phyloP scores from a whole-genome alignment of 129 eudicot genomes.

The Centrapalus pauciflorus region DNA sequence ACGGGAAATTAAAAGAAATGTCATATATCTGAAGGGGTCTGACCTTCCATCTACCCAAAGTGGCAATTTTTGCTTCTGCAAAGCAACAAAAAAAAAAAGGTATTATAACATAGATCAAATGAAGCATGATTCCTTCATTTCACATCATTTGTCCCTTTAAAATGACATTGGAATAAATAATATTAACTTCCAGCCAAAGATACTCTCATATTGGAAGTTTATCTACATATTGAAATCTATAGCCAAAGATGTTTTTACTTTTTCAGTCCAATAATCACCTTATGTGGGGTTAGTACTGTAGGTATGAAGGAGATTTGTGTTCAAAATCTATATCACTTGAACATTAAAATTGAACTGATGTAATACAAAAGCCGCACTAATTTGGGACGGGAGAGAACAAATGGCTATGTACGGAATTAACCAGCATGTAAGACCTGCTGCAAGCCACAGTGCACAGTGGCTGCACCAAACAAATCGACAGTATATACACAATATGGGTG shows the following conservation, averaged over 20 bases:
- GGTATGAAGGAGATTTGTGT: not conserved
- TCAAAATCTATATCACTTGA: not conserved
- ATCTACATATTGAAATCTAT: not conserved
- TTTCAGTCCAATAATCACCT: not conserved
- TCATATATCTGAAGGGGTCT: constrained; percentile 17
- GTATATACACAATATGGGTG: not conserved
- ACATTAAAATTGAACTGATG: not conserved
- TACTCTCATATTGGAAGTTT: not conserved
- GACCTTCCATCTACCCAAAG: constrained; percentile 93
- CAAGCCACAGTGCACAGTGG: not conserved
- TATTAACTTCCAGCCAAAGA: constrained; percentile 6
- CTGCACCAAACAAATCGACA: not conserved
- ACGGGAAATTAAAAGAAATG: not conserved
- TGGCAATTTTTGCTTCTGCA: constrained; percentile 94
- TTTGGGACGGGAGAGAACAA: not conserved
- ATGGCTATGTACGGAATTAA: not conserved
- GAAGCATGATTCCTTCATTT: not conserved
- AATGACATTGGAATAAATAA: not conserved
- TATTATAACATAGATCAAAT: constrained; percentile 3
- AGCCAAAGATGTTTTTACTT: not conserved
- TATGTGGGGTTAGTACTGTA: not conserved
- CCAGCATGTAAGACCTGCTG: not conserved
- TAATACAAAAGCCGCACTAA: not conserved
- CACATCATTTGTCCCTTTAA: constrained; percentile 10
- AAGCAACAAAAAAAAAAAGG: not conserved